Evolutionary conservation across 169 alveolate genomes (phyloP).

Genomic region (Plasmodium gonderi): DNA sequence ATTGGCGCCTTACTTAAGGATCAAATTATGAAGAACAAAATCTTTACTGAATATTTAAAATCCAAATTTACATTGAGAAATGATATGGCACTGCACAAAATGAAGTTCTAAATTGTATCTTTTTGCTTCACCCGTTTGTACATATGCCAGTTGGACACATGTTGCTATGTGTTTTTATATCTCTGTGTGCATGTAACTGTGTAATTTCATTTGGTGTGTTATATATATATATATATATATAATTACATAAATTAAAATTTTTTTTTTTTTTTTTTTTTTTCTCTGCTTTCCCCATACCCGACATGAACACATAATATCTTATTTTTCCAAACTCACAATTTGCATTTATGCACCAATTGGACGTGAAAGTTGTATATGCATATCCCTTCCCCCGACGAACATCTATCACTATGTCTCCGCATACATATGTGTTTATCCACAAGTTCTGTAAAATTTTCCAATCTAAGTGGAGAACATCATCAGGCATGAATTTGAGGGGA

Average conservation of each 20-base stretch:
- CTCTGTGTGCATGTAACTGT: too few relatives aligned
- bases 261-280: background rate
- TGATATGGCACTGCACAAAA: conserved; percentile 93
- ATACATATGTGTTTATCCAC: too few relatives aligned
- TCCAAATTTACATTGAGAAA: conserved; percentile 92
- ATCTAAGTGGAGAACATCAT: too few relatives aligned
- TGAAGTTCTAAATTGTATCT: conserved; percentile 87
- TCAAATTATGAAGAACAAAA: conserved; percentile 78
- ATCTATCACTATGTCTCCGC: too few relatives aligned
- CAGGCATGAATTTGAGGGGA: too few relatives aligned
- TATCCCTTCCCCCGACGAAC: too few relatives aligned
- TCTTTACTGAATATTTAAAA: conserved; percentile 87
- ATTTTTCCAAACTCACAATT: background rate
- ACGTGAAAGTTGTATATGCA: background rate
- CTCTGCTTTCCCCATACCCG: background rate
- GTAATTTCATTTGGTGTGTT: too few relatives aligned
- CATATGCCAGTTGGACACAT: background rate
- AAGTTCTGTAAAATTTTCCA: too few relatives aligned
- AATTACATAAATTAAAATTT: background rate
- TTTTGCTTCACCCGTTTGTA: background rate
- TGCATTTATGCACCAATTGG: background rate
- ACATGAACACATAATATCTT: background rate
- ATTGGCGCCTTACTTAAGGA: conserved; percentile 83
- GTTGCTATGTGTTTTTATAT: too few relatives aligned
- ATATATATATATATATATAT: background rate